Conservation (phyloP, 192 early-diverging fungal genomes). For the Coemansia sp. region DNA sequence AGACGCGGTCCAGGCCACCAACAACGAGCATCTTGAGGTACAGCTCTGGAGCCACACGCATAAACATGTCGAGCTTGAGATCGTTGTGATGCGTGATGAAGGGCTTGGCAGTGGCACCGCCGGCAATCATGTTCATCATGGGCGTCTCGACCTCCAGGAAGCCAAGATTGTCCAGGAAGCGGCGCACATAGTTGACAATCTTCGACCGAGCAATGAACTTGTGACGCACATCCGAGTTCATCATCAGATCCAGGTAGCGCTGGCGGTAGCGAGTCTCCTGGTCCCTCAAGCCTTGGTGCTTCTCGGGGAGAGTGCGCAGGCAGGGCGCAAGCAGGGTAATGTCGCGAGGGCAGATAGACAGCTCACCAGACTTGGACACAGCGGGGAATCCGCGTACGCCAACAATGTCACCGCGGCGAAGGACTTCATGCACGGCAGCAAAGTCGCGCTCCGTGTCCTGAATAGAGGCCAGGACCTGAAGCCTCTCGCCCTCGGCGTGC, state of each 20-base stretch:
- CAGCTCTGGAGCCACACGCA: slow-evolving; percentile 98
- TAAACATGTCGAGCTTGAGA: slow-evolving; percentile 96
- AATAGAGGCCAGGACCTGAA: slow-evolving; percentile 86
- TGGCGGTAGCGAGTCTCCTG: slow-evolving; percentile 96
- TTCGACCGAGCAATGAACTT: slow-evolving; percentile 91
- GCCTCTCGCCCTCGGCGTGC: slow-evolving; percentile 87
- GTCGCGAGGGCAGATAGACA: slow-evolving; percentile 90
- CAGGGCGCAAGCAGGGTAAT: slow-evolving; percentile 89
- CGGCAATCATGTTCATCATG: slow-evolving; percentile 99
- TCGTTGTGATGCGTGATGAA: slow-evolving; percentile 99
- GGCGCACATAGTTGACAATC: slow-evolving; percentile 94
- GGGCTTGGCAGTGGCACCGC: slow-evolving; percentile 98
- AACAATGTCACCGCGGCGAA: slow-evolving; percentile 95
- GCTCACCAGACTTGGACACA: slow-evolving; percentile 88
- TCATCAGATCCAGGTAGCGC: slow-evolving; percentile 98
- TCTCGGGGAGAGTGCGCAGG: slow-evolving; percentile 93
- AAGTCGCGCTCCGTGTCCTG: slow-evolving; percentile 72
- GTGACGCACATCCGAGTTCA: slow-evolving; percentile 93
- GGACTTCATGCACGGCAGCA: slow-evolving; percentile 70
- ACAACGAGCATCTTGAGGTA: slow-evolving; percentile 98
- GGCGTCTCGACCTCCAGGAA: slow-evolving; percentile 99
- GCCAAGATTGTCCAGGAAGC: slow-evolving; percentile 89
- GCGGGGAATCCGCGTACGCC: slow-evolving; percentile 90
- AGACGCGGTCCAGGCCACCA: slow-evolving; percentile 97
- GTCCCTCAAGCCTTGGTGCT: slow-evolving; percentile 93